A percentile compares a stretch with the other conserved stretches of the same genome.
These are phyloP conservation scores for Solanum tarijense DNA, from an alignment of 257 asterid species.

Conservation along the genomic window DNA sequence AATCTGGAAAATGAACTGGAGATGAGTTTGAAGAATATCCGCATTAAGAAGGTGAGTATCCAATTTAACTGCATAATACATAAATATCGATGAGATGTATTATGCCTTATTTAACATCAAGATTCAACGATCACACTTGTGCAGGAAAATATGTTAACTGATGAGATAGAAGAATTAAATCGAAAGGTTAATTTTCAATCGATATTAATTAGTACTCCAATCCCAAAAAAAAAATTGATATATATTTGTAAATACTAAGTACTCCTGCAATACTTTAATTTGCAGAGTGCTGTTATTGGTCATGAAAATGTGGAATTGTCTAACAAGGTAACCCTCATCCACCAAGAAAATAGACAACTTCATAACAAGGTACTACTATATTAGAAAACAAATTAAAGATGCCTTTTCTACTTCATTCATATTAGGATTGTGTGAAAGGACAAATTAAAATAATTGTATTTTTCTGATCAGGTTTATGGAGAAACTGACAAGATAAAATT, in stretches of 20 bases:
- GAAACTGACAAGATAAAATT: conserved; percentile 11
- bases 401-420: not conserved
- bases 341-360: conserved; percentile 38
- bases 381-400: not conserved
- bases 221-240: not conserved
- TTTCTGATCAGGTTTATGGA: conserved; percentile 27
- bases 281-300: conserved; percentile 45
- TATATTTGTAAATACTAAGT: not conserved
- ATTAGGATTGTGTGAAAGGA: not conserved
- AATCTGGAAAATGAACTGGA: conserved; percentile 52
- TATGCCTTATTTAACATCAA: not conserved
- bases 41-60: conserved; percentile 37
- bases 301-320: conserved; percentile 48
- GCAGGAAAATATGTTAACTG: conserved; percentile 48
- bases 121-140: not conserved
- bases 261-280: not conserved
- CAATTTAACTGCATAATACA: not conserved
- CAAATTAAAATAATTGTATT: not conserved
- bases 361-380: conserved; percentile 39
- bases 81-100: too few species aligned
- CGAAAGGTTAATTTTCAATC: conserved; percentile 29
- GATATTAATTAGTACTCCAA: not conserved
- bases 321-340: conserved; percentile 33
- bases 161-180: conserved; percentile 45
- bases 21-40: conserved; percentile 47